Base-by-base conservation (phyloP, 306 rosid genomes). In the Trichosanthes truncata region DNA sequence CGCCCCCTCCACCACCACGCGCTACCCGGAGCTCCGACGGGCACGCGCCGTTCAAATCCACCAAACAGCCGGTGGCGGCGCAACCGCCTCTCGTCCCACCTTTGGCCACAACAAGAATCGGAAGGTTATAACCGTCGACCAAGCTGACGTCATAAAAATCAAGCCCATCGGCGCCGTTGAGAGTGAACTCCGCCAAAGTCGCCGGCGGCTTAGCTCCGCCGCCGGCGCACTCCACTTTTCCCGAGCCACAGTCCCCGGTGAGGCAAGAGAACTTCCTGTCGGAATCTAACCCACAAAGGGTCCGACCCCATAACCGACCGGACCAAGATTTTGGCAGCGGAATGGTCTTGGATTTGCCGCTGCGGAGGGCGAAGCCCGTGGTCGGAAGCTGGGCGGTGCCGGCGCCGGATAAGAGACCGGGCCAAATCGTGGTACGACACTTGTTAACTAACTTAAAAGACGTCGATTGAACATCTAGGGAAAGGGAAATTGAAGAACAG, bases 131-230 rank as follows among this genome's bases (percentile, higher is more conserved):
- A 26, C 98, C 98, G 51, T 94, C 98, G 15, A 94, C 98, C 60
- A 94, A 77, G 76, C 98, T 94, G 68, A 94, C 98, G 92, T 94
- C 98, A 76, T 92, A 94, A 80, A 94, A 94, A 68, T 94, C 98
- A 74, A 94, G 71, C 0, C 96, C 94, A 53, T 87, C 86, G 56
- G 88, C 88, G 45, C 97, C 98, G 89, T 94, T 94, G 3, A 94
- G 87, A 0, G 97, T 94, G 91, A 94, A 90, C 91, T 94, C 98
- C 21, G 96, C 96, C 78, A 94, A 66, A 12, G 97, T 88, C 1
- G 98, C 97, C 18, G 98, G 98, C 1, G 97, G 98, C 65, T 94
- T 92, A 1, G 98, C 98, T 1, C 96, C 93, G 20, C 83, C 61
- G 1, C 97, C 98, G 6, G 63, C 79, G 43, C 98, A 94, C 85